These are phyloP conservation scores for Scedosporium minutisporum DNA, from an alignment of 2,329 filamentous ascomycete species.

Conservation along the genomic window DNA sequence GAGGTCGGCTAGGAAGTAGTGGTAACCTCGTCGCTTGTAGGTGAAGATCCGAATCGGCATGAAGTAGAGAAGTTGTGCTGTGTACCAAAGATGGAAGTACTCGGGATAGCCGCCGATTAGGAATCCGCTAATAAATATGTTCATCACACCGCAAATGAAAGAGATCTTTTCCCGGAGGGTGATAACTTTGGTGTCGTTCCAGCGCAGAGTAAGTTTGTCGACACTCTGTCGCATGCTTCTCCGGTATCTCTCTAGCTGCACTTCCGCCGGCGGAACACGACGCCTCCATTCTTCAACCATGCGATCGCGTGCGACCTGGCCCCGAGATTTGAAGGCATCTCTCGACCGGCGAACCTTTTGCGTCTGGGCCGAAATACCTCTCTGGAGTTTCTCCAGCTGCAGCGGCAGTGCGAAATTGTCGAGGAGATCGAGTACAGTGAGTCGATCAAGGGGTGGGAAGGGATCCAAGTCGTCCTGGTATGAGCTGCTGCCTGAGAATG, in stretches of 20 bases:
- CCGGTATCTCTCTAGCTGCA: conserved; percentile 85
- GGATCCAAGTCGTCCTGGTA: conserved; percentile 83
- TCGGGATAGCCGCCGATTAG: conserved; percentile 78
- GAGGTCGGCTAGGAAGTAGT: conserved; percentile 94
- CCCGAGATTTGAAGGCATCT: conserved; percentile 66
- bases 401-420: conserved; percentile 89
- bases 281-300: conserved; percentile 91
- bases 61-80: conserved; percentile 77
- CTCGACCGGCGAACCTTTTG: conserved; percentile 77
- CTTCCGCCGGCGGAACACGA: conserved; percentile 75
- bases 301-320: conserved; percentile 71
- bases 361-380: conserved; percentile 69
- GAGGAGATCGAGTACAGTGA: conserved; percentile 86
- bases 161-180: conserved; percentile 88
- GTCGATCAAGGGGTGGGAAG: conserved; percentile 77
- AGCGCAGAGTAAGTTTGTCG: conserved; percentile 74
- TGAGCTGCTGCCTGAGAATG: conserved; percentile 75
- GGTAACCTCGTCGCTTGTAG: conserved; percentile 84
- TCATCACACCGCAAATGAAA: conserved; percentile 92
- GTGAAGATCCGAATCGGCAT: conserved; percentile 93
- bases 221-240: conserved; percentile 80
- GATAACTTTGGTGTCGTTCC: conserved; percentile 84
- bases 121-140: conserved; percentile 95
- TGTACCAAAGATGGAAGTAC: conserved; percentile 90
- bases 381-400: conserved; percentile 83